phyloP scores from a whole-genome alignment of 1,139 yeast genomes.

The Geotrichum armillariae region DNA sequence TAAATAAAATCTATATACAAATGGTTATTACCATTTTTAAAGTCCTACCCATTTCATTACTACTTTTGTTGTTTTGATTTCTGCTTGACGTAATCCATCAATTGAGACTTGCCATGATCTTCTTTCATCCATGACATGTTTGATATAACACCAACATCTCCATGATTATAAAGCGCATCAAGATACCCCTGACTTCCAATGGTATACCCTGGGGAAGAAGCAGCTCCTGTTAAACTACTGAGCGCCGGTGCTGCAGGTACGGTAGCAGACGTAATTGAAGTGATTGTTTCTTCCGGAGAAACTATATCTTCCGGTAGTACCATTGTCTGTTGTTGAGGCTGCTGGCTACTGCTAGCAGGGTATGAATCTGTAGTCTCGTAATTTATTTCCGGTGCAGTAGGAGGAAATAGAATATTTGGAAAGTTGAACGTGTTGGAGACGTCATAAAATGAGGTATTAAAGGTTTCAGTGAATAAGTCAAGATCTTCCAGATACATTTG shows the following conservation, averaged over 20 bases:
- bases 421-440: constrained; percentile 17
- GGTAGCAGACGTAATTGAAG: background rate
- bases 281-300: background rate
- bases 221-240: background rate
- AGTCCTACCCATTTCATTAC: no score
- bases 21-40: no score
- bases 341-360: background rate
- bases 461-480: constrained; percentile 18
- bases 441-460: constrained; percentile 15
- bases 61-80: no score
- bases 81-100: constrained; percentile 21
- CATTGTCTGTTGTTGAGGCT: background rate
- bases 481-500: constrained; percentile 16
- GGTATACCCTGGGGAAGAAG: background rate
- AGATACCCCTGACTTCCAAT: constrained; percentile 3
- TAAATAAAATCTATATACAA: no score
- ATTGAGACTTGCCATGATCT: constrained; percentile 19
- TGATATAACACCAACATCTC: constrained; percentile 18
- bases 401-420: constrained; percentile 10
- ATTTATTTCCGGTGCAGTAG: background rate
- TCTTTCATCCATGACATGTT: constrained; percentile 19
- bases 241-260: background rate
- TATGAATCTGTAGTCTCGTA: background rate
- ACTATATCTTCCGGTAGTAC: background rate
- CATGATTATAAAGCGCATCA: constrained; percentile 15